phyloP scores from a whole-genome alignment of 768 basidiomycete genomes.

The Wakefieldia striispora region DNA sequence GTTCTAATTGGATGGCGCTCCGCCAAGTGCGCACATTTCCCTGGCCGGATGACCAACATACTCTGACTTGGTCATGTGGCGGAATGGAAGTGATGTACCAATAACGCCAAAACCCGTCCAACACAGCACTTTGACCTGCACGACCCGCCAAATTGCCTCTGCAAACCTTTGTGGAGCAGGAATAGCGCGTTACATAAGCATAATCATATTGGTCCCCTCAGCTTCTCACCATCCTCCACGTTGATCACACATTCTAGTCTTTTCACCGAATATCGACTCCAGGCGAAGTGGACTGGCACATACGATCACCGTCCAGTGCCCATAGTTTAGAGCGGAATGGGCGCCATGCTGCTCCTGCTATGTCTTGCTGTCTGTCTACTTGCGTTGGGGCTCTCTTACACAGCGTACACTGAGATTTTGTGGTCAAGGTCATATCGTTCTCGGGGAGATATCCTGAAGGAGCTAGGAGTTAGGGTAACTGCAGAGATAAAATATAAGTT shows the following conservation, averaged over 20 bases:
- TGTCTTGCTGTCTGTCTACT: constrained; percentile 11
- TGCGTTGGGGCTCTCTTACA: constrained; percentile 17
- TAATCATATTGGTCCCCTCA: no score
- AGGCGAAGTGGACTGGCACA: neutral
- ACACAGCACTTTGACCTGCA: neutral
- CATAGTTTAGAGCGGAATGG: constrained; percentile 11
- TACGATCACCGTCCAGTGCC: no score
- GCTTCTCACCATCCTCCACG: neutral
- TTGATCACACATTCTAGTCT: neutral
- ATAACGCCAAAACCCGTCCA: neutral
- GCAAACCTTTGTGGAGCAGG: no score
- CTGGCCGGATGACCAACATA: neutral
- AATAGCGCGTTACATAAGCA: neutral
- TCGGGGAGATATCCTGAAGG: constrained; percentile 21
- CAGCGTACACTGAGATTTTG: constrained; percentile 22
- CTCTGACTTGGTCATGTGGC: neutral
- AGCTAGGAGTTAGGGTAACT: constrained; percentile 7
- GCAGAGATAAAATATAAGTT: constrained; percentile 32
- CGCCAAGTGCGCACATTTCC: no score
- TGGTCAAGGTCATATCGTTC: constrained; percentile 19
- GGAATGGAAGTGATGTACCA: constrained; percentile 2
- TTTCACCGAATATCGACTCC: no score
- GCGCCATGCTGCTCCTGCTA: constrained; percentile 10
- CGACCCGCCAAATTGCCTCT: constrained; percentile 1
- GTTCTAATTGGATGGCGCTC: constrained; percentile 14